These are phyloP conservation scores for Populus davidiana DNA, from an alignment of 345 rosid species.

Conservation along the genomic window DNA sequence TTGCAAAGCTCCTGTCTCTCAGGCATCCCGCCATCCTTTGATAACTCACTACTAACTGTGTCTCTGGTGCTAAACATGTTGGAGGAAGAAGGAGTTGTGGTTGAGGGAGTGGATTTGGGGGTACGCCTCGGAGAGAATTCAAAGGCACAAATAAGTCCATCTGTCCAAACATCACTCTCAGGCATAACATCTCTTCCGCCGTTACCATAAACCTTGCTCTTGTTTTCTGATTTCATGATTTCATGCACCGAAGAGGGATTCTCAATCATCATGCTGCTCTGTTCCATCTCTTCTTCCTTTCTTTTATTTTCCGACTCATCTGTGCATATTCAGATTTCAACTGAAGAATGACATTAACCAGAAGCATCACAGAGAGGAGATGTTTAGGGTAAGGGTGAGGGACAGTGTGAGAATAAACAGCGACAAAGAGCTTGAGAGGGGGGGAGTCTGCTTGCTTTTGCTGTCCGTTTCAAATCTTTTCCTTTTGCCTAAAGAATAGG, in stretches of 20 bases:
- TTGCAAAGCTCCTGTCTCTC: slow-evolving; percentile 21
- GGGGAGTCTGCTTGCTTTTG: too few species aligned
- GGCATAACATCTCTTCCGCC: slow-evolving; percentile 39
- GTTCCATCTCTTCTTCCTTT: slow-evolving; percentile 9
- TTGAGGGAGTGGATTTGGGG: slow-evolving; percentile 27
- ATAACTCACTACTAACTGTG: slow-evolving; percentile 14
- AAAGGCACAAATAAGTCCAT: slow-evolving; percentile 89
- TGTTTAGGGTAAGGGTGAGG: too few species aligned
- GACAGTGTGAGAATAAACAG: too few species aligned
- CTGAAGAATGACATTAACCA: too few species aligned
- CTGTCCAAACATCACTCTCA: slow-evolving; percentile 69
- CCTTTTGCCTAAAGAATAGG: too few species aligned
- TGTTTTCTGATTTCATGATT: slow-evolving; percentile 33
- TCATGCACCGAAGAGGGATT: slow-evolving; percentile 21
- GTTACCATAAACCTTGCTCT: not conserved
- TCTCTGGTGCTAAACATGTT: slow-evolving; percentile 18
- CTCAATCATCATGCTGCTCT: slow-evolving; percentile 17
- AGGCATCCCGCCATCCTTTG: slow-evolving; percentile 22
- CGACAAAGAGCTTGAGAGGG: not conserved
- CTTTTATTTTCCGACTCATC: too few species aligned
- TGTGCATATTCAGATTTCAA: too few species aligned
- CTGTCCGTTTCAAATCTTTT: too few species aligned
- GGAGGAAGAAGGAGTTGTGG: slow-evolving; percentile 13
- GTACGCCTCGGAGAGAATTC: slow-evolving; percentile 55
- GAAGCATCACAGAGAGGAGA: too few species aligned